Evolutionary conservation across 345 rosid genomes (phyloP).

Genomic region (Moricandia moricandioides): DNA sequence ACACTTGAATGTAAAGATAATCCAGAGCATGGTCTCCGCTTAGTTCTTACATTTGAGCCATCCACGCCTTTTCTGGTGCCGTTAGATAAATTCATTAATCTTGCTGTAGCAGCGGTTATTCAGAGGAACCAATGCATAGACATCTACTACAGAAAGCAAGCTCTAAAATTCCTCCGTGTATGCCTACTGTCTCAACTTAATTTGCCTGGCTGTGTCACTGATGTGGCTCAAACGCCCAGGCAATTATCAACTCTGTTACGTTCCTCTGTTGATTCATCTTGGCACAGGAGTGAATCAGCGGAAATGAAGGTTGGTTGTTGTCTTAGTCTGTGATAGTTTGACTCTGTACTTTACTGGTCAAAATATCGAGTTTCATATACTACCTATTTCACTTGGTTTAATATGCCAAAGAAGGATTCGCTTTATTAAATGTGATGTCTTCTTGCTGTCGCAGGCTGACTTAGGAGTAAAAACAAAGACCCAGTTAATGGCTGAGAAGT

Average conservation of each 20-base stretch:
- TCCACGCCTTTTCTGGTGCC: constrained; percentile 94
- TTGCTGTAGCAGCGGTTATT: constrained; percentile 87
- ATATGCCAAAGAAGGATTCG: constrained; percentile 7
- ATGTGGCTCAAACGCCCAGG: constrained; percentile 60
- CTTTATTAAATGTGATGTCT: constrained; percentile 1
- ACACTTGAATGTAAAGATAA: constrained; percentile 97
- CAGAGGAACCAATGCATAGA: constrained; percentile 60
- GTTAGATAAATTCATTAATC: constrained; percentile 84
- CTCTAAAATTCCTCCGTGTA: constrained; percentile 79
- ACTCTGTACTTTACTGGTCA: constrained; percentile 15
- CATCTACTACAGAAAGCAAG: constrained; percentile 81
- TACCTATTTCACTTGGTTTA: neutral
- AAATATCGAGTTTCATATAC: neutral
- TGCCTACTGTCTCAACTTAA: constrained; percentile 92
- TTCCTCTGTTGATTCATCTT: constrained; percentile 65
- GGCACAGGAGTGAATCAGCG: constrained; percentile 68
- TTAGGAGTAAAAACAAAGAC: constrained; percentile 99
- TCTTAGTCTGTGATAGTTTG: constrained; percentile 16
- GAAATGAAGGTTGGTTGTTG: constrained; percentile 79
- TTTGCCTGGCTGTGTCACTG: constrained; percentile 81
- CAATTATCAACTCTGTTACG: constrained; percentile 64
- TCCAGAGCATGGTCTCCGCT: constrained; percentile 95
- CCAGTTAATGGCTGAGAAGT: constrained; percentile 96
- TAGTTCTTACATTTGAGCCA: constrained; percentile 95
- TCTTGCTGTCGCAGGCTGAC: constrained; percentile 65